Evolutionary conservation across 2,329 filamentous ascomycete genomes (phyloP), one percentile per base, ranked within the genome.

Genomic region (Stagonosporopsis chrysanthemi): DNA sequence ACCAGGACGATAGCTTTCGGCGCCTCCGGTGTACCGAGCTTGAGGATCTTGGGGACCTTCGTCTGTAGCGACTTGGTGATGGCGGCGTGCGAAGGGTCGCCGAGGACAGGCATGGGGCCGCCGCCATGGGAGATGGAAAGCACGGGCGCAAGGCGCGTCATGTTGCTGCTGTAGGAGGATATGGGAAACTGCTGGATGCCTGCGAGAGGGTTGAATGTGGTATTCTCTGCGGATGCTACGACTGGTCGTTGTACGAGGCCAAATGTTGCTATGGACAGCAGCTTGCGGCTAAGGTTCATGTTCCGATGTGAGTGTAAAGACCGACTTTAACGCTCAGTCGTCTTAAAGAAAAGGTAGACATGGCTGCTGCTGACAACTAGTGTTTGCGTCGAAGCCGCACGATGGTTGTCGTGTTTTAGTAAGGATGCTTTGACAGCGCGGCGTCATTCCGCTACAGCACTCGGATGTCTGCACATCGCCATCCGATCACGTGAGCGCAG

Each of bases 101-200:
- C 80, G 6, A 88, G 76, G 17, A 87, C 54, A 4, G 86, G 86
- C 79, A 88, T 78, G 2, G 86, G 86, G 1, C 86, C 77, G 24
- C 77, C 76, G 56, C 77, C 77, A 55, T 79, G 77, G 2, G 77
- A 77, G 47, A 79, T 61, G 45, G 70, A 68, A 22, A 79, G 68
- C 7, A 79, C 77, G 11, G 76, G 74, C 1, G 77, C 77, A 46
- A 72, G 68, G 17, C 70, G 72, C 15, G 73, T 63, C 72, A 73
- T 75, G 48, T 70, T 67, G 43, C 38, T 41, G 15, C 56, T 53
- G 46, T 64, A 68, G 1, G 63, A 70, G 0, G 65, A 66, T 3
- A 68, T 53, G 9, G 62, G 62, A n/a, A 68, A 66, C 39, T 74
- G 67, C 36, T 74, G 71, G 41, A 73, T 58, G 26, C 56, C 51